phyloP scores from a whole-genome alignment of 2,329 filamentous ascomycete genomes.

The Metarhizium sp. region DNA sequence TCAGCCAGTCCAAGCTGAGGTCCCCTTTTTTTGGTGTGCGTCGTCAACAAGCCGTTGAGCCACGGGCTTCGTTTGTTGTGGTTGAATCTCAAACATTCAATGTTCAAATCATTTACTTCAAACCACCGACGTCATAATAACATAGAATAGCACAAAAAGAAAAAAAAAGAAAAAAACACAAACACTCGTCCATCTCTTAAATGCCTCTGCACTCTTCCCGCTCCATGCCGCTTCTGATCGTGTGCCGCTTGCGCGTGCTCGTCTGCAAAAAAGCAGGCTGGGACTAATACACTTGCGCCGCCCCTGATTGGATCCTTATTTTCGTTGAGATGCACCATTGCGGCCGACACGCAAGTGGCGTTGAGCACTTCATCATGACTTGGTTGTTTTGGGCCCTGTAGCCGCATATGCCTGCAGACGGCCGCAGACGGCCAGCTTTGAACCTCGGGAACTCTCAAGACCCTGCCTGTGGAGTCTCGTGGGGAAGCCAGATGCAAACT shows the following conservation, averaged over 20 bases:
- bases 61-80: no score
- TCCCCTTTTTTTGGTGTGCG: no score
- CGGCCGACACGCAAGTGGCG: neutral
- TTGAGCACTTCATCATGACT: neutral
- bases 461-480: neutral
- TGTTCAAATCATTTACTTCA: no score
- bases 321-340: neutral
- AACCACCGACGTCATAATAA: no score
- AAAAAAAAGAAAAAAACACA: neutral
- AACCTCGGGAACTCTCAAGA: no score
- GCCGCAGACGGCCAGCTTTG: no score
- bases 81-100: no score
- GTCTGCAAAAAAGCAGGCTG: neutral
- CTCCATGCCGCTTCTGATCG: neutral
- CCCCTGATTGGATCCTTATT: neutral
- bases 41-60: no score
- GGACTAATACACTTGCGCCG: neutral
- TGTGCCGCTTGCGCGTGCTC: conserved; percentile 2
- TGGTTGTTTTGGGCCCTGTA: no score
- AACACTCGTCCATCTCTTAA: neutral
- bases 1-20: no score
- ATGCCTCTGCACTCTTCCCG: neutral
- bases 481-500: neutral
- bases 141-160: no score
- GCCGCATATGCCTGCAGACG: no score